These are phyloP conservation scores for Backusella macrospora DNA, from an alignment of 192 early-diverging fungal species.

Conservation along the genomic window DNA sequence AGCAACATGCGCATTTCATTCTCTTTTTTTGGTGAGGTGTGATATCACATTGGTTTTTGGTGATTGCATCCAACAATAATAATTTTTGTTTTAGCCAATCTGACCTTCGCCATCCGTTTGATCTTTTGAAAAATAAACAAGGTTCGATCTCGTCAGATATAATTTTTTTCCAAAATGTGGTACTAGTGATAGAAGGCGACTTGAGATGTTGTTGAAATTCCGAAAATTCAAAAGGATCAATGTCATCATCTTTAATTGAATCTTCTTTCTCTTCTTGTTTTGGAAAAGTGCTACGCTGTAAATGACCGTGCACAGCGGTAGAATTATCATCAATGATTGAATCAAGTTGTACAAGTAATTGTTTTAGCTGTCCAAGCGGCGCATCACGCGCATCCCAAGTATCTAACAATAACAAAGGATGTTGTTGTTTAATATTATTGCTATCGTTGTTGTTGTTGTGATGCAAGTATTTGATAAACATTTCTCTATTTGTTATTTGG, in stretches of 20 bases:
- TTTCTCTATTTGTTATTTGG: neutral
- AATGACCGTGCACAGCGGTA: neutral
- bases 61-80: neutral
- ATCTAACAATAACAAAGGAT: neutral
- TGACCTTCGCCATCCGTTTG: neutral
- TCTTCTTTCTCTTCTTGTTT: too few relatives aligned
- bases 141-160: neutral
- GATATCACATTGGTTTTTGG: conserved; percentile 4
- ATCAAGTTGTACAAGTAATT: neutral
- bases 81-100: neutral
- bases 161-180: conserved; percentile 6
- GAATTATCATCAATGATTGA: neutral
- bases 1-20: neutral
- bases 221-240: neutral
- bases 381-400: neutral
- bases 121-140: neutral
- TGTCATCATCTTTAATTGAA: neutral
- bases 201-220: conserved; percentile 9
- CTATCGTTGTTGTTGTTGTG: neutral
- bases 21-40: neutral
- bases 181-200: neutral
- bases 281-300: neutral
- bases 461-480: neutral
- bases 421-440: too few relatives aligned
- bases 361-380: neutral